phyloP scores from a whole-genome alignment of 176 grass and related monocot species.

The Saccharum spontaneum region DNA sequence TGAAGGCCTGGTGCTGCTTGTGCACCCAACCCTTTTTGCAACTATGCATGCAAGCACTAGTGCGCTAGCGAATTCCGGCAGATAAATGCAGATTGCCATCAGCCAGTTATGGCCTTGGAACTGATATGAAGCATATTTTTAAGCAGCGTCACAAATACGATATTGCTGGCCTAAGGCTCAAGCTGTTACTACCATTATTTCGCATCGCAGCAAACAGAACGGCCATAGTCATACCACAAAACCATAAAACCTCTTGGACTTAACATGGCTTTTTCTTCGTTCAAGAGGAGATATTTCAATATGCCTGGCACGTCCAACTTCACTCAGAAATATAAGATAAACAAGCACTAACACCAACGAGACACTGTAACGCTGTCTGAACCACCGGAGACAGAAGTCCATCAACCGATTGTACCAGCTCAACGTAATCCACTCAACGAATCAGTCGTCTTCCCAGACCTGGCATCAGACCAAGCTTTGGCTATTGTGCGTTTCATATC shows the following conservation, averaged over 20 bases:
- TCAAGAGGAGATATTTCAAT: neutral
- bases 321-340: neutral
- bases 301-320: neutral
- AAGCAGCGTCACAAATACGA: neutral
- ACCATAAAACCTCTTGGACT: neutral
- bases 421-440: conserved; percentile 51
- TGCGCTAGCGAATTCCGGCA: neutral
- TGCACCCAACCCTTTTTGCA: too few species aligned
- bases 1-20: too few species aligned
- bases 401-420: conserved; percentile 7
- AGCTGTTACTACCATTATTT: neutral
- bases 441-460: conserved; percentile 64
- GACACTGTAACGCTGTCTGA: neutral
- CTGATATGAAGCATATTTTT: neutral
- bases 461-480: conserved; percentile 73
- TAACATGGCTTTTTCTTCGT: neutral
- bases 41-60: neutral
- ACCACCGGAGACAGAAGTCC: neutral
- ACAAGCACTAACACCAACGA: neutral
- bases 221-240: neutral
- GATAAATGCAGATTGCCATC: neutral
- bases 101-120: neutral
- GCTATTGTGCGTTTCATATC: conserved; percentile 92
- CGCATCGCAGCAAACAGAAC: neutral
- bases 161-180: neutral